A percentile compares a stretch with the other conserved stretches of the same genome.
Conservation (phyloP, 1,139 yeast genomes). For the Taphrina sp. region DNA sequence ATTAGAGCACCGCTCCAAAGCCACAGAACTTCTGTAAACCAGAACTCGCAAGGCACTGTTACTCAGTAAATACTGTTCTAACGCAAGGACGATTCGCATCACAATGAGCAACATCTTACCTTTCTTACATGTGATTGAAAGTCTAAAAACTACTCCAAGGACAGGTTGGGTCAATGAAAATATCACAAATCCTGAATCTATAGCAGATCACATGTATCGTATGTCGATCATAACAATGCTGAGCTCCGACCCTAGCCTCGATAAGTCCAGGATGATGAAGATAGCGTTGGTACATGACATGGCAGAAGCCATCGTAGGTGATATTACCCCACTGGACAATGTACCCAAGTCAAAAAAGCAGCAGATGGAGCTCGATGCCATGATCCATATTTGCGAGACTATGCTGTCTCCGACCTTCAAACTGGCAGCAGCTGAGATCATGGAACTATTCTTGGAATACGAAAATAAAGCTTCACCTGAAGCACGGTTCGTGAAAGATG, state of each 20-base stretch:
- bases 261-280: slow-evolving; percentile 63
- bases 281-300: slow-evolving; percentile 90
- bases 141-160: slow-evolving; percentile 74
- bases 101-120: too few relatives aligned
- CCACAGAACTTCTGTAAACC: too few relatives aligned
- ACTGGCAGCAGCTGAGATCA: slow-evolving; percentile 62
- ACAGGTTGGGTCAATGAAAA: slow-evolving; percentile 92
- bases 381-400: slow-evolving; percentile 58
- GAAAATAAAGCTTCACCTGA: slow-evolving; percentile 79
- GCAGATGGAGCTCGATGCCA: slow-evolving; percentile 73
- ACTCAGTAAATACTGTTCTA: too few relatives aligned
- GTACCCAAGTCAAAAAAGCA: slow-evolving; percentile 58
- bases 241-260: slow-evolving; percentile 49
- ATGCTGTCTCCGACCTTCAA: slow-evolving; percentile 64
- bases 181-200: slow-evolving; percentile 50
- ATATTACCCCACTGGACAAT: slow-evolving; percentile 18
- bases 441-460: slow-evolving; percentile 82
- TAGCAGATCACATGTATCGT: slow-evolving; percentile 86
- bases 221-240: slow-evolving; percentile 84
- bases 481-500: slow-evolving; percentile 87
- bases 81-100: too few relatives aligned
- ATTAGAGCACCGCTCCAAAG: too few relatives aligned
- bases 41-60: too few relatives aligned
- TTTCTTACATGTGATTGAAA: slow-evolving; percentile 72
- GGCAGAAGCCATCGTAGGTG: slow-evolving; percentile 71